phyloP scores from a whole-genome alignment of 768 basidiomycete species.

The Rhodotorula kratochvilovae region DNA sequence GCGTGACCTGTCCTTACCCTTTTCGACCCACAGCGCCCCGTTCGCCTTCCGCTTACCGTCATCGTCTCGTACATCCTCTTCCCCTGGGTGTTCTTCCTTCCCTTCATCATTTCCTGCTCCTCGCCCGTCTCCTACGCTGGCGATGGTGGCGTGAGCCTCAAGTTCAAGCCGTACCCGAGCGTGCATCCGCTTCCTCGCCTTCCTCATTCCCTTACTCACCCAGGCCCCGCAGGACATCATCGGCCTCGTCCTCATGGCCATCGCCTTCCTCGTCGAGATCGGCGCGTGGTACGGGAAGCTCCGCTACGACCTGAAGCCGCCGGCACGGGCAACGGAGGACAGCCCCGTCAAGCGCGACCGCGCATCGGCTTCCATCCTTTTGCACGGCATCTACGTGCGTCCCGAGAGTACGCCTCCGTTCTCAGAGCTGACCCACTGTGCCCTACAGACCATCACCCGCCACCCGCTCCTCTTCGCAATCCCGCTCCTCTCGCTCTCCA shows the following conservation, averaged over 20 bases:
- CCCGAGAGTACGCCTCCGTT: not conserved
- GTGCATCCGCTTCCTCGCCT: not conserved
- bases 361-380: not conserved
- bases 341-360: too few relatives aligned
- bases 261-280: not conserved
- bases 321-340: too few relatives aligned
- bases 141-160: not conserved
- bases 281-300: too few relatives aligned
- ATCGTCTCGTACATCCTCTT: not conserved
- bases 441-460: not conserved
- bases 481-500: not conserved
- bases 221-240: slow-evolving; percentile 2
- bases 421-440: not conserved
- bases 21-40: not conserved
- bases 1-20: not conserved
- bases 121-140: not conserved
- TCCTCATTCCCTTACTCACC: not conserved
- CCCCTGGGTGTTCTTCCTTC: not conserved
- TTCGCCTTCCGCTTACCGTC: not conserved
- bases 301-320: not conserved
- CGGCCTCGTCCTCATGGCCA: not conserved
- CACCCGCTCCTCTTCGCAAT: not conserved
- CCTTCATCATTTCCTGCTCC: not conserved
- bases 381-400: not conserved
- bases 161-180: not conserved